These are phyloP conservation scores for Gigaspora rosea DNA, from an alignment of 192 early-diverging fungal genomes.

Conservation along the genomic window DNA sequence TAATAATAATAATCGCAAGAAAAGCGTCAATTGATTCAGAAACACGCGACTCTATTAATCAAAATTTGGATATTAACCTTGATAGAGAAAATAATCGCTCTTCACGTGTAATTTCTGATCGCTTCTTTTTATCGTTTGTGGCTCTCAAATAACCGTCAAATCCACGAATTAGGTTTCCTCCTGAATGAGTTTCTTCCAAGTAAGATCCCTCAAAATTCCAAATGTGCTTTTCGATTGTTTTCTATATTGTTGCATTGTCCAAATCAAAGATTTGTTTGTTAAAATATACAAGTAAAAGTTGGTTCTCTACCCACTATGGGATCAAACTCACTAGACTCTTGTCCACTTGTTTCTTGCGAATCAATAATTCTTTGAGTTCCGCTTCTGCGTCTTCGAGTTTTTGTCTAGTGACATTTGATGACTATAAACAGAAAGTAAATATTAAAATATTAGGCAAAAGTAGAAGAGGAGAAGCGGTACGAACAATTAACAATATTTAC, in stretches of 20 bases:
- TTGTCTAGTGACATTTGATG: slow-evolving; percentile 42
- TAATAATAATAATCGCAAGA: background rate
- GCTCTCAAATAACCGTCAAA: slow-evolving; percentile 84
- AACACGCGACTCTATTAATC: background rate
- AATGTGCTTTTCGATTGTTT: slow-evolving; percentile 75
- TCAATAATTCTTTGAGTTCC: slow-evolving; percentile 70
- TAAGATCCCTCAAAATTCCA: slow-evolving; percentile 88
- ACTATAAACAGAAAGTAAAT: background rate
- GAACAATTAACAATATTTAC: no score
- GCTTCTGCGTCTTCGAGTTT: slow-evolving; percentile 74
- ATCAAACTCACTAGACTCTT: slow-evolving; percentile 60
- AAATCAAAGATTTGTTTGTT: background rate
- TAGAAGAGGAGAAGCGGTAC: no score
- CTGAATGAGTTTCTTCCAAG: slow-evolving; percentile 80
- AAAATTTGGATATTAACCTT: background rate
- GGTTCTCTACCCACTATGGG: background rate
- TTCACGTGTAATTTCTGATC: slow-evolving; percentile 68
- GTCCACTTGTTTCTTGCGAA: slow-evolving; percentile 81
- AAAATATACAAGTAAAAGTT: background rate
- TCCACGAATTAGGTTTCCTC: slow-evolving; percentile 87
- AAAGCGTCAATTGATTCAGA: slow-evolving; percentile 37
- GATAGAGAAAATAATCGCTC: slow-evolving; percentile 88
- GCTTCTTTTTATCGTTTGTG: slow-evolving; percentile 58
- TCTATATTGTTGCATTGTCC: slow-evolving; percentile 36
- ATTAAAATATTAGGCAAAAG: background rate